These are phyloP conservation scores for Pestalotiopsis sp. DNA, from an alignment of 2,329 filamentous ascomycete genomes.

Conservation along the genomic window DNA sequence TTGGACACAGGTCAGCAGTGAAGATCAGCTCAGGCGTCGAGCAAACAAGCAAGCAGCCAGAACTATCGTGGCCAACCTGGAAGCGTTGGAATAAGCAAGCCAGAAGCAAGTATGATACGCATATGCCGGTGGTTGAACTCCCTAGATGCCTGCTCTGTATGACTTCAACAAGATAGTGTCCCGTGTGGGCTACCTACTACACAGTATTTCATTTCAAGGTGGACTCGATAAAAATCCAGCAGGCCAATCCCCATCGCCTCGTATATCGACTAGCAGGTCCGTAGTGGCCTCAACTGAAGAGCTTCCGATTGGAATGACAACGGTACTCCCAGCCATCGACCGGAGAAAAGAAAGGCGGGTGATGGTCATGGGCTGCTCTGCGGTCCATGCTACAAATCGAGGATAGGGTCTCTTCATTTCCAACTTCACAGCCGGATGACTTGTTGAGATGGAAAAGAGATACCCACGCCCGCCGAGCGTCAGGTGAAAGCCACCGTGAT, in stretches of 20 bases:
- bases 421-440: neutral
- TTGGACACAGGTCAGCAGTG: neutral
- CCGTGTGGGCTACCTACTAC: slow-evolving; percentile 20
- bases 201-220: slow-evolving; percentile 22
- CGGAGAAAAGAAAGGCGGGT: slow-evolving; percentile 5
- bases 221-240: slow-evolving; percentile 23
- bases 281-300: neutral
- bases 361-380: neutral
- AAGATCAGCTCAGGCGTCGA: neutral
- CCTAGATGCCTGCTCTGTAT: slow-evolving; percentile 26
- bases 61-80: slow-evolving; percentile 21
- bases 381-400: neutral
- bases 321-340: neutral
- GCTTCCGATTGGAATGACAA: neutral
- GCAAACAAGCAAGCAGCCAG: slow-evolving; percentile 19
- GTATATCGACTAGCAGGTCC: neutral
- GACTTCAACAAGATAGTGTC: slow-evolving; percentile 21
- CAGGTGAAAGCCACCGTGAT: neutral
- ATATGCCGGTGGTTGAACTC: slow-evolving; percentile 34
- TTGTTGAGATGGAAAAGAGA: neutral
- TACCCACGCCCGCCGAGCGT: neutral
- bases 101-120: slow-evolving; percentile 46
- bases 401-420: neutral
- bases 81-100: slow-evolving; percentile 15
- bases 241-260: slow-evolving; percentile 4